These are phyloP conservation scores for Nigrospora osmanthi DNA, from an alignment of 2,329 filamentous ascomycete genomes.

Conservation along the genomic window DNA sequence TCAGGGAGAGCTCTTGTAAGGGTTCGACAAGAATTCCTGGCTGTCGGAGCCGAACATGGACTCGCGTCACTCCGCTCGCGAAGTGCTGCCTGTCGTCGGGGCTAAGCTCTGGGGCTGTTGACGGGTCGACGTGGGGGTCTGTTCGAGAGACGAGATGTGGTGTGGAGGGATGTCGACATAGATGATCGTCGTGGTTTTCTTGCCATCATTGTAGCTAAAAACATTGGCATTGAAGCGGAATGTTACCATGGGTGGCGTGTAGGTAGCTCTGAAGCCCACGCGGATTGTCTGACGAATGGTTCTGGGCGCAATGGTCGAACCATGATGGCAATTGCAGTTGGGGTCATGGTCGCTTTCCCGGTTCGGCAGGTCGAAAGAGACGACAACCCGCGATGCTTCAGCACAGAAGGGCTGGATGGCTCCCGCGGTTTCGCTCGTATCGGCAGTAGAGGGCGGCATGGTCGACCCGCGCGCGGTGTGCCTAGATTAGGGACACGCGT, in stretches of 20 bases:
- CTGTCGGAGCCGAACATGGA: slow-evolving; percentile 1
- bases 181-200: slow-evolving; percentile 3
- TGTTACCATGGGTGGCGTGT: slow-evolving; percentile 2
- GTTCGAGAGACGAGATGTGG: slow-evolving; percentile 3
- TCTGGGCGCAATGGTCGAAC: background rate
- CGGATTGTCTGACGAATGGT: background rate
- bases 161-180: slow-evolving; percentile 4
- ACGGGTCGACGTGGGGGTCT: slow-evolving; percentile 1
- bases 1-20: slow-evolving; percentile 1
- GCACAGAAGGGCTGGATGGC: background rate
- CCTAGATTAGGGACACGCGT: background rate
- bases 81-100: background rate
- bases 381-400: background rate
- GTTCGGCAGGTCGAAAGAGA: background rate
- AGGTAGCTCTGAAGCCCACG: slow-evolving; percentile 2
- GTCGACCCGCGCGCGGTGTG: background rate
- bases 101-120: slow-evolving; percentile 1
- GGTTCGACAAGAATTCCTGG: slow-evolving; percentile 3
- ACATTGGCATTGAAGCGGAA: slow-evolving; percentile 1
- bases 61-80: background rate
- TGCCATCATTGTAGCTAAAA: slow-evolving; percentile 1
- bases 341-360: background rate
- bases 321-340: background rate
- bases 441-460: slow-evolving; percentile 1
- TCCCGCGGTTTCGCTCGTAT: background rate